These are phyloP conservation scores for Hyphopichia wangnamkhiaoensis DNA, from an alignment of 1,139 yeast genomes.

Conservation along the genomic window DNA sequence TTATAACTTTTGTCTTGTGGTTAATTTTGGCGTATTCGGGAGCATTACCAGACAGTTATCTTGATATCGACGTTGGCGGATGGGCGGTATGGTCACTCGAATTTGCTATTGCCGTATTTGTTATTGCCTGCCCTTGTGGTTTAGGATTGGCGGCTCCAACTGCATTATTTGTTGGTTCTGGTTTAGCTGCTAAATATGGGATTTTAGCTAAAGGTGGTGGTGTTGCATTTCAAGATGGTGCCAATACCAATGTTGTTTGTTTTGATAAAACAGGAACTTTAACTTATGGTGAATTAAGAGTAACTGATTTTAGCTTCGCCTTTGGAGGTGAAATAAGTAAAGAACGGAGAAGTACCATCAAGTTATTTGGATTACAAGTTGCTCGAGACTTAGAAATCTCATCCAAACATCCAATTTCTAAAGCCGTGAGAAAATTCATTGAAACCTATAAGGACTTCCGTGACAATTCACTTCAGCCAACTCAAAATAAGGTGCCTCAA, in stretches of 20 bases:
- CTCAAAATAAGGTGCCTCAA: conserved; percentile 45
- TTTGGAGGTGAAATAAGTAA: conserved; percentile 11
- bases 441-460: conserved; percentile 15
- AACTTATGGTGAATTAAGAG: conserved; percentile 62
- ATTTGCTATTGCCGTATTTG: conserved; percentile 78
- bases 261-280: conserved; percentile 83
- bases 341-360: conserved; percentile 14
- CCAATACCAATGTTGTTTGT: conserved; percentile 62
- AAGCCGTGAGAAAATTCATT: conserved; percentile 51
- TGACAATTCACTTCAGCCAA: not conserved
- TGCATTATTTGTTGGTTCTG: conserved; percentile 49
- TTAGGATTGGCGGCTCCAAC: conserved; percentile 52
- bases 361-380: conserved; percentile 44
- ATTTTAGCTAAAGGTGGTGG: conserved; percentile 81
- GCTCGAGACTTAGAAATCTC: conserved; percentile 61
- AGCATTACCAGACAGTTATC: conserved; percentile 51
- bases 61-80: conserved; percentile 69
- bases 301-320: conserved; percentile 48
- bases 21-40: conserved; percentile 57
- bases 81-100: conserved; percentile 79
- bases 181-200: conserved; percentile 57
- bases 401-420: conserved; percentile 73
- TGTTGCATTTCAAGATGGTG: conserved; percentile 77
- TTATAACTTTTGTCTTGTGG: conserved; percentile 72
- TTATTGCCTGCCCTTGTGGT: conserved; percentile 53